A percentile compares a stretch with the other conserved stretches of the same genome.
Evolutionary conservation across 2,329 filamentous ascomycete genomes (phyloP).

Genomic region (Dactylellina drechsleri): DNA sequence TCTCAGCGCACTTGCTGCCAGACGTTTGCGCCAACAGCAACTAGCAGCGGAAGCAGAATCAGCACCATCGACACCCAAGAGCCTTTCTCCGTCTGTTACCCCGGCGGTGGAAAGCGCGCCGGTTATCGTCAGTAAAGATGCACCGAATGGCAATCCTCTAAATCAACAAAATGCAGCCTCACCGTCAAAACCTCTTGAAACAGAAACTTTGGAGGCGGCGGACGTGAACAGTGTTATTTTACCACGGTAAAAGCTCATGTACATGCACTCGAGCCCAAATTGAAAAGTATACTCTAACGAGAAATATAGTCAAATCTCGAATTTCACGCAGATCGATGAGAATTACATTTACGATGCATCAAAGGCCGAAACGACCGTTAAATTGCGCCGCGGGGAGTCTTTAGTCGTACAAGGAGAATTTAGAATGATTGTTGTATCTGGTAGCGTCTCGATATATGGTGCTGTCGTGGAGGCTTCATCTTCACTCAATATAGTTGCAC

Average conservation of each 20-base stretch:
- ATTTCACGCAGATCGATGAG: slow-evolving; percentile 55
- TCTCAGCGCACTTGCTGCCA: slow-evolving; percentile 58
- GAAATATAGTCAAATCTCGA: slow-evolving; percentile 53
- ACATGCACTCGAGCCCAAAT: slow-evolving; percentile 25
- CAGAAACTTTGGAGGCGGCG: slow-evolving; percentile 6
- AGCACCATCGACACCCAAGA: slow-evolving; percentile 26
- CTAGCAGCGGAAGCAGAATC: slow-evolving; percentile 37
- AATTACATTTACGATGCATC: slow-evolving; percentile 49
- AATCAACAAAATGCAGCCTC: slow-evolving; percentile 5
- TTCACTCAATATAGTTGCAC: slow-evolving; percentile 70
- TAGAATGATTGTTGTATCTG: slow-evolving; percentile 70
- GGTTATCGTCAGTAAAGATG: slow-evolving; percentile 4
- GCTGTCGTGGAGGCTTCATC: slow-evolving; percentile 69
- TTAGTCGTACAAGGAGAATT: slow-evolving; percentile 75
- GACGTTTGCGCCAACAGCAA: slow-evolving; percentile 55
- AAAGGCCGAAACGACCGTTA: slow-evolving; percentile 39
- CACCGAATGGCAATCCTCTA: slow-evolving; percentile 1
- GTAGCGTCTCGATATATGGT: slow-evolving; percentile 73
- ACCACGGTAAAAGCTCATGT: slow-evolving; percentile 51
- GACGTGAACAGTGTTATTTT: slow-evolving; percentile 17
- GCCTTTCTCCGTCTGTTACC: slow-evolving; percentile 22
- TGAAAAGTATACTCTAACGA: slow-evolving; percentile 7
- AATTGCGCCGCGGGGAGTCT: slow-evolving; percentile 62
- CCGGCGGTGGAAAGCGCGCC: slow-evolving; percentile 9
- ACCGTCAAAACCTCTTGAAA: slow-evolving; percentile 5